Percentiles rank a stretch among this genome's conserved stretches.
Evolutionary conservation across 371 early-diverging fungal species (phyloP).

Genomic region (Lichtheimia ornata): DNA sequence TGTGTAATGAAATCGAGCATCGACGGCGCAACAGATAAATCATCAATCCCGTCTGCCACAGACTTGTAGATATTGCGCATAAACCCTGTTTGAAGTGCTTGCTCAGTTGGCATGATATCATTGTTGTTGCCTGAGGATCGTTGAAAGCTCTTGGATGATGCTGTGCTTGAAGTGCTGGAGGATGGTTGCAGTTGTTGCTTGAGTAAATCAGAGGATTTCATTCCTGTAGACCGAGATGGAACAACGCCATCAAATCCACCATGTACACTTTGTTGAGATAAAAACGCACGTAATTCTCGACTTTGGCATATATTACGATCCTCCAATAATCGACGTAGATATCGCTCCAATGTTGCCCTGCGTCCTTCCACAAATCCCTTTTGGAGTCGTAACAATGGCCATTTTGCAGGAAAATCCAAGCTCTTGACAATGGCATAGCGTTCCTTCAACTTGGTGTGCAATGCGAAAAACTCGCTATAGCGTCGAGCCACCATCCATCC

Average conservation of each 20-base stretch:
- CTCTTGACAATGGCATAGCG: conserved; percentile 57
- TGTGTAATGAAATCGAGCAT: conserved; percentile 74
- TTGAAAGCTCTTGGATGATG: conserved; percentile 2
- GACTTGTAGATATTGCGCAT: conserved; percentile 75
- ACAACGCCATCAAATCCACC: conserved; percentile 25
- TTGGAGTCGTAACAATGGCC: conserved; percentile 63
- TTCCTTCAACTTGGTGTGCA: conserved; percentile 73
- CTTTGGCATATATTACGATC: conserved; percentile 58
- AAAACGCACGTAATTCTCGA: conserved; percentile 59
- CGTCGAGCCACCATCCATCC: conserved; percentile 83
- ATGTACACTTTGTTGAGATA: conserved; percentile 65
- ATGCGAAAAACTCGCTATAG: conserved; percentile 79
- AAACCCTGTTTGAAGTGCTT: conserved; percentile 37
- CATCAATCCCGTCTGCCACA: conserved; percentile 70
- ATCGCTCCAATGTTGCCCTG: conserved; percentile 66
- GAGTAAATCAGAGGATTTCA: conserved; percentile 4
- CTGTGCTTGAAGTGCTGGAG: conserved; percentile 14
- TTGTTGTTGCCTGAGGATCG: background rate
- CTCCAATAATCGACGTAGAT: conserved; percentile 65
- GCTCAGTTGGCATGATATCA: background rate
- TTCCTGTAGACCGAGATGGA: conserved; percentile 2
- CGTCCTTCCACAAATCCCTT: conserved; percentile 71
- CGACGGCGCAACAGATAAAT: conserved; percentile 66
- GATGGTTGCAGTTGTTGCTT: conserved; percentile 18
- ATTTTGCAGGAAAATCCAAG: conserved; percentile 77